phyloP scores from a whole-genome alignment of 257 asterid genomes.

The Ocimum tenuiflorum region DNA sequence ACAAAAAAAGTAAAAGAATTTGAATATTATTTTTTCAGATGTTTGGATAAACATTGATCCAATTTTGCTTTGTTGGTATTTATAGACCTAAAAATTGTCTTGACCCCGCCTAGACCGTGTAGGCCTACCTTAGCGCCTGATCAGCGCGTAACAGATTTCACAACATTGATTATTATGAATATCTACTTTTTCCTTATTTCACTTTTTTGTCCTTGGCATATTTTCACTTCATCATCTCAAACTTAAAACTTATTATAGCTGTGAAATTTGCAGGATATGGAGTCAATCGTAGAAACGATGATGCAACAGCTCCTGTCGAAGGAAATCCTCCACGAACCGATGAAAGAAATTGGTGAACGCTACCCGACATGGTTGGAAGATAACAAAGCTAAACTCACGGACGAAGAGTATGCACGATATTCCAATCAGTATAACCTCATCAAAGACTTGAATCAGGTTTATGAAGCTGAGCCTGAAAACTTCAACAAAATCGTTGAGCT shows the following conservation, averaged over 20 bases:
- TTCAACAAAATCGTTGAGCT: conserved; percentile 93
- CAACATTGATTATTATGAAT: too few species aligned
- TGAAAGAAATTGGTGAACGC: conserved; percentile 92
- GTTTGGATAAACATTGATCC: too few species aligned
- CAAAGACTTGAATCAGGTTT: conserved; percentile 57
- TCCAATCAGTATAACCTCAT: conserved; percentile 57
- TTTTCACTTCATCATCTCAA: background rate
- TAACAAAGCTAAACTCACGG: conserved; percentile 53
- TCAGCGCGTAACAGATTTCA: too few species aligned
- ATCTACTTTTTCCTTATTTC: too few species aligned
- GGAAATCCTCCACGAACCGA: conserved; percentile 90
- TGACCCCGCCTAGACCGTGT: too few species aligned
- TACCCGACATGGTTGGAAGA: conserved; percentile 87
- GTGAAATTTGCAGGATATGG: conserved; percentile 58
- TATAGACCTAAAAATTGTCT: too few species aligned
- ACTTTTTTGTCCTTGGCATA: too few species aligned
- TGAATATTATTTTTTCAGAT: too few species aligned
- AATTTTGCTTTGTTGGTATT: too few species aligned
- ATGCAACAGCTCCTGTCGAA: conserved; percentile 95
- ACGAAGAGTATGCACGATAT: conserved; percentile 60
- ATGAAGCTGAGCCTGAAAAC: conserved; percentile 73
- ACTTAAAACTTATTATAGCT: background rate
- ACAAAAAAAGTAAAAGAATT: too few species aligned
- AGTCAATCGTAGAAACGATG: conserved; percentile 88
- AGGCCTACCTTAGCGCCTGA: too few species aligned